A percentile compares a stretch with the other conserved stretches of the same genome.
phyloP scores from a whole-genome alignment of 768 basidiomycete species.

The Suillus bovinus region DNA sequence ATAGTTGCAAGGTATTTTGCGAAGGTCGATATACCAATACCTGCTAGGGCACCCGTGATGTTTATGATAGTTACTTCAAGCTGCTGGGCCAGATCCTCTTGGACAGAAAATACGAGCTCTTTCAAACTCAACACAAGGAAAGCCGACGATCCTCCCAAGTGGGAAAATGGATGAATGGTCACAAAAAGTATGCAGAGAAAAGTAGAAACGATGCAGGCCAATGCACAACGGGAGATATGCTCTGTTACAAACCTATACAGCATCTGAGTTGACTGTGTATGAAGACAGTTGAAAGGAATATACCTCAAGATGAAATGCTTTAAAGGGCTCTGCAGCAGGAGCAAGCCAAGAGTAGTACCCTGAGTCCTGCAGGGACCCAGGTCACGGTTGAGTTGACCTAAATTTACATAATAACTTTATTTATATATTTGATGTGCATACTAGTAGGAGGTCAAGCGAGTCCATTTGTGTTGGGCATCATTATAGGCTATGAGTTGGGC shows the following conservation, averaged over 20 bases:
- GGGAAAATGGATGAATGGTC: constrained; percentile 41
- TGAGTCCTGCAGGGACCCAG: neutral
- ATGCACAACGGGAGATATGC: constrained; percentile 25
- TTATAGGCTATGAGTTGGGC: too few species aligned
- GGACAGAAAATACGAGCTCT: constrained; percentile 48
- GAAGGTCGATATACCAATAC: constrained; percentile 39
- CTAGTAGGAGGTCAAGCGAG: too few species aligned
- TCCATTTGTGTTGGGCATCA: too few species aligned
- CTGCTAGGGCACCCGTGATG: constrained; percentile 41
- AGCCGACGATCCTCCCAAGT: constrained; percentile 38
- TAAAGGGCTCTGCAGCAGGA: neutral
- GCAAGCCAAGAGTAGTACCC: neutral
- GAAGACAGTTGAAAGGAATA: neutral
- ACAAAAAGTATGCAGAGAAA: constrained; percentile 41
- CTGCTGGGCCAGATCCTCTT: constrained; percentile 49
- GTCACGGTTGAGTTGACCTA: too few species aligned
- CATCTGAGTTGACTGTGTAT: neutral
- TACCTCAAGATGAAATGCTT: neutral
- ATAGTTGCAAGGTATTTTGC: constrained; percentile 35
- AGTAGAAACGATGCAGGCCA: constrained; percentile 46
- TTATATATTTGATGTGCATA: too few species aligned
- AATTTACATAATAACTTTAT: too few species aligned
- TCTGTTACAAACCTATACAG: neutral
- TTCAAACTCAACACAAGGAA: constrained; percentile 43
- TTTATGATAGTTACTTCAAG: constrained; percentile 46